phyloP scores from a whole-genome alignment of 2,329 filamentous ascomycete species.

The Phyllosticta paracitricarpa region DNA sequence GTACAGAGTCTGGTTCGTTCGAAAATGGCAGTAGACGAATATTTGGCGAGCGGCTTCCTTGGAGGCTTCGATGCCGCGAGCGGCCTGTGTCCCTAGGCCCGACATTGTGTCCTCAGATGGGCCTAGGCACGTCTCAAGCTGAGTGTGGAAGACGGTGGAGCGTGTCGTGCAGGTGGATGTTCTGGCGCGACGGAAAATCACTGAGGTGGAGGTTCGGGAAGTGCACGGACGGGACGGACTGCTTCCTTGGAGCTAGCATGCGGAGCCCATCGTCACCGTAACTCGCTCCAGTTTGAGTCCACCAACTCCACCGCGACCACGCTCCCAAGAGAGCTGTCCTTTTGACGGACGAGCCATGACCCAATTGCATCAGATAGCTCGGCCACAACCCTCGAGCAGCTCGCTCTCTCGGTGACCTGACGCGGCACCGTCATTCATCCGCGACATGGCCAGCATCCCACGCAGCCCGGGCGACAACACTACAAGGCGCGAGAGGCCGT shows the following conservation, averaged over 20 bases:
- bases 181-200: neutral
- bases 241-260: neutral
- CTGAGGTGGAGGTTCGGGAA: neutral
- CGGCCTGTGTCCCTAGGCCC: neutral
- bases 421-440: neutral
- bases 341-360: neutral
- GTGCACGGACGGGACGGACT: neutral
- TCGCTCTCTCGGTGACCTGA: neutral
- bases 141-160: neutral
- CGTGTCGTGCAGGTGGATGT: neutral
- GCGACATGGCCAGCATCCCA: conserved; percentile 4
- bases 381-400: neutral
- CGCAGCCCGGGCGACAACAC: conserved; percentile 1
- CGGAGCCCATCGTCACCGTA: neutral
- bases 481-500: conserved; percentile 25
- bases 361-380: neutral
- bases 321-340: neutral
- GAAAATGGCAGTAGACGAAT: conserved; percentile 51
- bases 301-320: neutral
- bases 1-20: conserved; percentile 56
- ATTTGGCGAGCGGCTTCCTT: conserved; percentile 38
- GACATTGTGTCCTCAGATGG: neutral
- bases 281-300: neutral
- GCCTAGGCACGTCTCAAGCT: neutral
- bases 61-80: neutral